These are phyloP conservation scores for Alloascoidea africana DNA, from an alignment of 805 yeast genomes.

Conservation along the genomic window DNA sequence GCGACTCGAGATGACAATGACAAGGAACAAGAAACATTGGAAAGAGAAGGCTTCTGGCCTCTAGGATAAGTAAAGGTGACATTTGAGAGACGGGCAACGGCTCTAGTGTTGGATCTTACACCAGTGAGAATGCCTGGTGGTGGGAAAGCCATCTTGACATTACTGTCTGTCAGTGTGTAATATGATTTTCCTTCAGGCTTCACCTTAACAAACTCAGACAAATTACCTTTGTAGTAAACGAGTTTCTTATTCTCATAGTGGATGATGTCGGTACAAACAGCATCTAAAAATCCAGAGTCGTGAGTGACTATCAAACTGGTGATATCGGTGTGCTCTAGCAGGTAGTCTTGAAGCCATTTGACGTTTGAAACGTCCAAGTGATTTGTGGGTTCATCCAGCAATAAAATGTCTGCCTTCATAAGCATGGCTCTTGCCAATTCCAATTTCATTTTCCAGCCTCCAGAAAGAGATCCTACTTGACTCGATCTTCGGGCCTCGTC, in stretches of 20 bases:
- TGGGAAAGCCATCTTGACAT: conserved; percentile 95
- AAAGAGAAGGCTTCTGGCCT: conserved; percentile 67
- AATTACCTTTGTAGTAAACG: conserved; percentile 91
- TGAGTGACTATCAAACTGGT: conserved; percentile 94
- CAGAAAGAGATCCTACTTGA: conserved; percentile 86
- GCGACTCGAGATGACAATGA: conserved; percentile 96
- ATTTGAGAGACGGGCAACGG: conserved; percentile 76
- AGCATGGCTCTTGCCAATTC: conserved; percentile 98
- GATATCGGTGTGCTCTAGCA: conserved; percentile 68
- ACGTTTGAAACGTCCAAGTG: conserved; percentile 93
- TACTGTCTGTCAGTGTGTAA: conserved; percentile 84
- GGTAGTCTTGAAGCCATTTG: conserved; percentile 84
- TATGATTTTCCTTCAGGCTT: conserved; percentile 95
- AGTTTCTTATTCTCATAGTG: conserved; percentile 93
- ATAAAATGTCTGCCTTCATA: conserved; percentile 88
- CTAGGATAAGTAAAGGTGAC: conserved; percentile 90
- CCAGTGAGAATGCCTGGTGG: conserved; percentile 97
- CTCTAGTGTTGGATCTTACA: conserved; percentile 85
- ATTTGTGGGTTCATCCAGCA: conserved; percentile 96
- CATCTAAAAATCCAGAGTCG: conserved; percentile 92
- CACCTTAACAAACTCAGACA: conserved; percentile 79
- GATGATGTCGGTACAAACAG: conserved; percentile 91
- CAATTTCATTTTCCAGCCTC: conserved; percentile 99
- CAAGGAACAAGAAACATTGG: conserved; percentile 73
- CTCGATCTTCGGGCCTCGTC: conserved; percentile 81